Base-by-base conservation (phyloP, 2,329 filamentous ascomycete genomes). In the Trichoderma koningiopsis region DNA sequence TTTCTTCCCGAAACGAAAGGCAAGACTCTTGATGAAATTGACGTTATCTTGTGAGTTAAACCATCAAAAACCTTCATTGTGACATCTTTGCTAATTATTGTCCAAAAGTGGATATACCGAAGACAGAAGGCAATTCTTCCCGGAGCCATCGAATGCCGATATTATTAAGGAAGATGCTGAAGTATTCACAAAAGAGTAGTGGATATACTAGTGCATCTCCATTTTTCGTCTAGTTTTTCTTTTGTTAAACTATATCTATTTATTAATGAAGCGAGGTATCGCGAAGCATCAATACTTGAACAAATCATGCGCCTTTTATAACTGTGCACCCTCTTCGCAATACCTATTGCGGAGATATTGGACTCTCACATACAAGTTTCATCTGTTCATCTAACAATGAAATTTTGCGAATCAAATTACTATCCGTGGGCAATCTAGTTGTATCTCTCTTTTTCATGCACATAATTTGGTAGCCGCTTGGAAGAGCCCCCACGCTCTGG, bases 1-100 rank as follows among this genome's bases (percentile, higher is more conserved):
- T 81, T 86, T 65, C 75, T 87, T 2, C 85, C 85, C 0, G 85
- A 87, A 75, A 87, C 85, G 5, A 87, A 86, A 73, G 85, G 85
- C 68, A 77, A 85, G 65, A 84, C 84, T 0, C 77, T 87, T 2
- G 85, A 87, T 53, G 82, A 83, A 58, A 84, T 87, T 77, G 85
- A 87, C 57, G 73, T 76, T 35, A 77, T 79, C 52, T 79, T 79
- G 74, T 76, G 68, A 49, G 66, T 57, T 7, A 6, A 5, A 13
- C 14, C 14, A 14, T 13, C 4, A 13, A 52, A 6, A 16, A 6
- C 2, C 14, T n/a, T 5, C 33, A n/a, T n/a, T 33, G 24, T 4
- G 11, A n/a, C 13, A 47, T 2, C 8, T 24, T 8, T 24, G 31
- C 56, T 68, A 4, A 60, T 27, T 8, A 31, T 63, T 31, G 3